phyloP scores from a whole-genome alignment of 805 yeast species.

The Wickerhamomyces mucosus region DNA sequence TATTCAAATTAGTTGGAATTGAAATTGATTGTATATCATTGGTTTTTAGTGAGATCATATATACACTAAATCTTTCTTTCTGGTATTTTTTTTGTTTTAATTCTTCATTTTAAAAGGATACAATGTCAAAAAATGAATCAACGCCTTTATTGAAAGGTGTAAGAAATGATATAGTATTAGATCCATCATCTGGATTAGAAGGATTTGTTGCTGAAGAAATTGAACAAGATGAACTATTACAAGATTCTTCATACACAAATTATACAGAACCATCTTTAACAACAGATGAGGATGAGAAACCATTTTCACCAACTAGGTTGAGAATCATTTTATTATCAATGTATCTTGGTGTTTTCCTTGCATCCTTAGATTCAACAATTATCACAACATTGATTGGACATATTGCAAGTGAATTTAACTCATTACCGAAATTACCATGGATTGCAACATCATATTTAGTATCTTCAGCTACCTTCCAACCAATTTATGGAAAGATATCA shows the following conservation, averaged over 20 bases:
- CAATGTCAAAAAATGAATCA: too few relatives aligned
- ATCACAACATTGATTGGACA: constrained; percentile 56
- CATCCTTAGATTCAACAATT: constrained; percentile 60
- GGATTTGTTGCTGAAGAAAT: constrained; percentile 27
- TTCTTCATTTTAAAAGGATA: too few relatives aligned
- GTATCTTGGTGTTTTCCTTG: constrained; percentile 42
- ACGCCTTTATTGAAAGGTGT: constrained; percentile 14
- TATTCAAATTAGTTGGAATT: too few relatives aligned
- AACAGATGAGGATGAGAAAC: constrained; percentile 3
- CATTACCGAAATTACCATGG: constrained; percentile 58
- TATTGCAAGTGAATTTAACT: constrained; percentile 62
- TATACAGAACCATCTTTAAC: constrained; percentile 4
- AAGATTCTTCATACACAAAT: constrained; percentile 9
- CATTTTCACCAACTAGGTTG: constrained; percentile 11
- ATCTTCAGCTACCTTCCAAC: constrained; percentile 66
- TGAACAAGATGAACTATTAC: constrained; percentile 20
- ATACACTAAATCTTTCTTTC: too few relatives aligned
- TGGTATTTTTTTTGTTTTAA: too few relatives aligned
- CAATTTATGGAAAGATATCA: constrained; percentile 59
- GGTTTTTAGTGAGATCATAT: too few relatives aligned
- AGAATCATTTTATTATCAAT: constrained; percentile 30
- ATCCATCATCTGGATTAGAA: constrained; percentile 23
- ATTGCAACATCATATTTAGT: constrained; percentile 63
- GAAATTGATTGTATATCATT: too few relatives aligned
- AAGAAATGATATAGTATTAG: constrained; percentile 15